Conservation (phyloP, 805 yeast species). For the Candida sanyiensis region DNA sequence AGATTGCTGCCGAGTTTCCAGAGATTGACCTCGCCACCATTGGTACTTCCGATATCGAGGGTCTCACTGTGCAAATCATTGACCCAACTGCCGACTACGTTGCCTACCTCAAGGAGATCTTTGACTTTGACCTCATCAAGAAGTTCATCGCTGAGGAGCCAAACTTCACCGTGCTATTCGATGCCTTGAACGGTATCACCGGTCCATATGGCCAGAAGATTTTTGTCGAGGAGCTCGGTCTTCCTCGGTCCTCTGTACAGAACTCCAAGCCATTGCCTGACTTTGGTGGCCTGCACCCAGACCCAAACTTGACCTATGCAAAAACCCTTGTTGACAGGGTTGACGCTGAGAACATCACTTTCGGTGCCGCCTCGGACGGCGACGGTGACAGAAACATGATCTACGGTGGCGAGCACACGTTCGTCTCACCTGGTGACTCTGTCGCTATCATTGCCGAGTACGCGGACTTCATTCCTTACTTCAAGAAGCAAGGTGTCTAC, state of each 20-base stretch:
- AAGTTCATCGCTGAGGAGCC: slow-evolving; percentile 52
- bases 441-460: slow-evolving; percentile 97
- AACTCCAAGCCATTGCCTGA: slow-evolving; percentile 78
- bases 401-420: slow-evolving; percentile 80
- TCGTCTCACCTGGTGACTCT: slow-evolving; percentile 97
- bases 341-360: slow-evolving; percentile 74
- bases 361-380: slow-evolving; percentile 99
- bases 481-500: slow-evolving; percentile 73
- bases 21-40: slow-evolving; percentile 54
- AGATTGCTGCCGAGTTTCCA: slow-evolving; percentile 52
- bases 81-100: slow-evolving; percentile 80
- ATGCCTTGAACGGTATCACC: slow-evolving; percentile 90
- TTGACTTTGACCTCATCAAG: slow-evolving; percentile 80
- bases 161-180: slow-evolving; percentile 74
- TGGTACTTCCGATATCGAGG: slow-evolving; percentile 51
- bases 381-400: slow-evolving; percentile 99
- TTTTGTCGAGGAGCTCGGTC: slow-evolving; percentile 78
- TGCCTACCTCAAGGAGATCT: slow-evolving; percentile 71
- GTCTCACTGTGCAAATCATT: slow-evolving; percentile 70
- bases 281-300: slow-evolving; percentile 97
- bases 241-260: slow-evolving; percentile 66
- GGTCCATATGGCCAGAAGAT: slow-evolving; percentile 91
- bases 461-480: slow-evolving; percentile 88
- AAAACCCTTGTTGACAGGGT: slow-evolving; percentile 78
- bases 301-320: slow-evolving; percentile 95